These are phyloP conservation scores for Coemansia pectinata DNA, from an alignment of 192 early-diverging fungal genomes.

Conservation along the genomic window DNA sequence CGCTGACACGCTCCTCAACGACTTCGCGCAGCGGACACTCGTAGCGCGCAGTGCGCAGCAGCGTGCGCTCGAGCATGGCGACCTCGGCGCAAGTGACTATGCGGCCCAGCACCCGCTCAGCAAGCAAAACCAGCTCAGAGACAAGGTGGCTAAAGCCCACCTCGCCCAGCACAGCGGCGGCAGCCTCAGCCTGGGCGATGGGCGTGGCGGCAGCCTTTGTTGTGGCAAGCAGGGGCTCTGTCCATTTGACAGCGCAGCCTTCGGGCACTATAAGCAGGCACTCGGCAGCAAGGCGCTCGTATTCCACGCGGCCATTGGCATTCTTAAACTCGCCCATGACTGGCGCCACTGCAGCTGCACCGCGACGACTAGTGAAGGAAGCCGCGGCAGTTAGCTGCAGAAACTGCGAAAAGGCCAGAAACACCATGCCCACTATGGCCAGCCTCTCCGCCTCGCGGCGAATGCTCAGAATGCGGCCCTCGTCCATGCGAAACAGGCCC, in stretches of 20 bases:
- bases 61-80: constrained; percentile 42
- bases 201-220: not conserved
- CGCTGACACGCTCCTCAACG: constrained; percentile 44
- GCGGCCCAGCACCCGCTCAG: constrained; percentile 32
- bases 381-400: constrained; percentile 25
- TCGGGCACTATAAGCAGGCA: constrained; percentile 49
- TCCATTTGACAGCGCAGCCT: constrained; percentile 44
- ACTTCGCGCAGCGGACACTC: constrained; percentile 51
- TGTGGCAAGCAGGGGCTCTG: constrained; percentile 25
- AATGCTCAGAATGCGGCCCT: constrained; percentile 35
- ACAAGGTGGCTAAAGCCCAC: constrained; percentile 37
- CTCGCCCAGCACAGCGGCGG: constrained; percentile 19
- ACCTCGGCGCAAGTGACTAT: constrained; percentile 18
- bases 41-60: constrained; percentile 45
- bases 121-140: constrained; percentile 29
- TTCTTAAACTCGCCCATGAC: constrained; percentile 17
- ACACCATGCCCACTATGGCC: constrained; percentile 38
- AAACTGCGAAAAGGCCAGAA: constrained; percentile 47
- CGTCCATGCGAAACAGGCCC: constrained; percentile 50
- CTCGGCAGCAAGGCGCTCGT: constrained; percentile 34
- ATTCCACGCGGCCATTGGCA: constrained; percentile 34
- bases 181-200: not conserved
- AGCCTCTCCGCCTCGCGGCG: constrained; percentile 48
- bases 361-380: not conserved
- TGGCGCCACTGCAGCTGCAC: not conserved